Evolutionary conservation across 345 rosid genomes (phyloP), one percentile per base, ranked within the genome.

Genomic region (Acer saccharum): DNA sequence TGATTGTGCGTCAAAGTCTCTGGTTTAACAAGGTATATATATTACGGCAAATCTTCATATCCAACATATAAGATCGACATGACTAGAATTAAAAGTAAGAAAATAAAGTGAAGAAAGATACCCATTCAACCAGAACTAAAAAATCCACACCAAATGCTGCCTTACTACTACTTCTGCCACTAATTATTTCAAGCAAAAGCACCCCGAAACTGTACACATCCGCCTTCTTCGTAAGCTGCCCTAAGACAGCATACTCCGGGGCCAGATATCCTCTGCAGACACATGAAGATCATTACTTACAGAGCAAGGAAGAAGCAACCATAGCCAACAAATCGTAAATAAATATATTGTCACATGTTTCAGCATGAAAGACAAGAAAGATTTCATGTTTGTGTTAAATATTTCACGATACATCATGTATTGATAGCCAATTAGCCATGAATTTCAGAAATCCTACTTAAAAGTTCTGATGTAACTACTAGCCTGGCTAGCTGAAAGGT

Each of bases 201-300:
- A 95, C 90, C 70, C 99, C 99, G 4, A 92, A 92, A 79, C 99
- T 93, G 82, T 91, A 95, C n/a, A 95, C 92, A 44, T 95, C 99
- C 0, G 96, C 99, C 86, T 93, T 95, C 87, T 83, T 93, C 0
- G 99, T 95, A 68, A 95, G 86, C 80, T 95, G 94, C 75, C 99
- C 96, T 11, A 92, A 78, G 68, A 87, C 84, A 7, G 98, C 99
- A 77, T 95, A 95, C 74, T 95, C 99, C 8, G 99, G 99, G 17
- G 99, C 99, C 82, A 93, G 84, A 83, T 95, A 95, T 81, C 99
- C 99, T 46, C 99, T 95, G 89, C 80, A 78, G 54, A 81, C 52
- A 63, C 17, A 69, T 14, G 73, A 68, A 46, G 23, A 62, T 29
- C 10, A 69, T 29, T 1, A 69, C 64, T 41, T 23, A 76, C 13